Percentiles rank a stretch among this genome's conserved stretches.
Evolutionary conservation across 164 flowering plant genomes (phyloP).

Genomic region (Taxillus chinensis): DNA sequence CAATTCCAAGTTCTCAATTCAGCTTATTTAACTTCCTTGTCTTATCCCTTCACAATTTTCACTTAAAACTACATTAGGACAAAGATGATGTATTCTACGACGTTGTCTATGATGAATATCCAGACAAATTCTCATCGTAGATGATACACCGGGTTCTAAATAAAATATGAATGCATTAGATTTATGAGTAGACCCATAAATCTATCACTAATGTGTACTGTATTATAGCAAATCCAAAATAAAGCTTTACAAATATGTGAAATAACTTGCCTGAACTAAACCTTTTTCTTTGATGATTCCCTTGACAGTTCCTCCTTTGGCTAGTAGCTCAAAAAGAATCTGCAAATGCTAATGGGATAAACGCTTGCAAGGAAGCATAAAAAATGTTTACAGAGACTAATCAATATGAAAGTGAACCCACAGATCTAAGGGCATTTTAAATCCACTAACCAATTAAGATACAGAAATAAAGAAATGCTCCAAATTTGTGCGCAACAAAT

Average conservation of each 20-base stretch:
- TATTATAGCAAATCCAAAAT: not conserved
- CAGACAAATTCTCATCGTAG: too few relatives aligned
- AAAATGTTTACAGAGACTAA: too few relatives aligned
- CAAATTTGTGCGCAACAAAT: not conserved
- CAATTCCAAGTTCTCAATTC: too few relatives aligned
- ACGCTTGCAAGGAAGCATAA: not conserved
- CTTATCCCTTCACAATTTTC: too few relatives aligned
- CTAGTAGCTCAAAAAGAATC: slow-evolving; percentile 81
- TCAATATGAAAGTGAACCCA: too few relatives aligned
- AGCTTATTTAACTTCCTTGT: too few relatives aligned
- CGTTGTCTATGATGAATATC: too few relatives aligned
- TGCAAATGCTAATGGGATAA: slow-evolving; percentile 17
- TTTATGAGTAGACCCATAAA: not conserved
- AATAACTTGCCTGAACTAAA: slow-evolving; percentile 74
- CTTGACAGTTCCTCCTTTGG: slow-evolving; percentile 90
- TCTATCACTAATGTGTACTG: not conserved
- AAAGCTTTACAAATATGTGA: not conserved
- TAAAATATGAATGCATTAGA: too few relatives aligned
- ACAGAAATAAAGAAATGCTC: not conserved
- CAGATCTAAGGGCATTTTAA: too few relatives aligned
- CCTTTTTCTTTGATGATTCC: slow-evolving; percentile 71
- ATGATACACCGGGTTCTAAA: too few relatives aligned
- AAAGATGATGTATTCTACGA: too few relatives aligned
- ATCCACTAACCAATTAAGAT: not conserved
- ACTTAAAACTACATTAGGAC: too few relatives aligned